Evolutionary conservation across 257 asterid species (phyloP).

Genomic region (Capsicum pubescens): DNA sequence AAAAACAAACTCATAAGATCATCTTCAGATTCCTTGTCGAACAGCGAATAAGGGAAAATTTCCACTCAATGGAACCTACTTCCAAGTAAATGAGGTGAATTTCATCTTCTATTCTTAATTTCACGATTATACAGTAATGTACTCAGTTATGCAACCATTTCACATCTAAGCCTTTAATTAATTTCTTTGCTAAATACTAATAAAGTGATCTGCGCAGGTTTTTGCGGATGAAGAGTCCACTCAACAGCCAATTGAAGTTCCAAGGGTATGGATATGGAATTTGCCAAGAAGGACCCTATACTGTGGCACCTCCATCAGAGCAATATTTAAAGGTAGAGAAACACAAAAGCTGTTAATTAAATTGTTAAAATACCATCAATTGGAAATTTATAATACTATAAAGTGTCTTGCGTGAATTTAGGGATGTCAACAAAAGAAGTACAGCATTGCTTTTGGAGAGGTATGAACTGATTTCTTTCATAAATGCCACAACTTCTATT

Average conservation of each 20-base stretch:
- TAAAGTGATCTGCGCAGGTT: conserved; percentile 33
- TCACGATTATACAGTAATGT: neutral
- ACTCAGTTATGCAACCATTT: neutral
- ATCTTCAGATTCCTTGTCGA: conserved; percentile 39
- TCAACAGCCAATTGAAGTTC: conserved; percentile 38
- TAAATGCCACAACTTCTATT: neutral
- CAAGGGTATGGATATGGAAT: conserved; percentile 30
- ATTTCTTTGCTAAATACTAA: neutral
- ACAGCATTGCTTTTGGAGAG: conserved; percentile 38
- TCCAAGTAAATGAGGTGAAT: conserved; percentile 48
- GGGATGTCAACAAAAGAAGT: conserved; percentile 42
- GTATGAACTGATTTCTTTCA: conserved; percentile 31
- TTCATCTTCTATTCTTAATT: neutral
- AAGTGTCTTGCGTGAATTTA: conserved; percentile 20
- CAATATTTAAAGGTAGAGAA: conserved; percentile 45
- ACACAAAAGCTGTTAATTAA: neutral
- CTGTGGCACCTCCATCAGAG: conserved; percentile 38
- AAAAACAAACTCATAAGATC: conserved; percentile 5
- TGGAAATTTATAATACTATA: neutral
- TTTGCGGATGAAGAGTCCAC: conserved; percentile 51
- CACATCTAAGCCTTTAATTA: conserved; percentile 10
- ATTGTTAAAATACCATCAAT: neutral
- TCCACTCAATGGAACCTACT: conserved; percentile 45
- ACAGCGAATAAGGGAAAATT: conserved; percentile 41
- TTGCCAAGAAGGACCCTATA: conserved; percentile 35